A percentile compares a stretch with the other conserved stretches of the same genome.
These are phyloP conservation scores for Microdochium trichocladiopsis DNA, from an alignment of 2,329 filamentous ascomycete genomes.

Conservation along the genomic window DNA sequence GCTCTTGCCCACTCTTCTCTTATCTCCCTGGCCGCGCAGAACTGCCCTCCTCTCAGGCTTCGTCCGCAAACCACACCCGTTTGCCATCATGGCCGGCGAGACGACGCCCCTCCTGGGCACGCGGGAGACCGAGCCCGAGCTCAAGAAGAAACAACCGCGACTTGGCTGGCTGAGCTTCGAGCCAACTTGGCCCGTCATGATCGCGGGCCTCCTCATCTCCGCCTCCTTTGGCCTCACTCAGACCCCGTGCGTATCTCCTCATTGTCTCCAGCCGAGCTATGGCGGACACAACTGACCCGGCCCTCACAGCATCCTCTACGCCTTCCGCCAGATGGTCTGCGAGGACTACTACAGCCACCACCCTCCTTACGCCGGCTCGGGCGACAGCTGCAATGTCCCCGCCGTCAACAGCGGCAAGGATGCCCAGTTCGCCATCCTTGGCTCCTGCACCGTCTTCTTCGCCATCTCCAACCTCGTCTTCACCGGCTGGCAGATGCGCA, in stretches of 20 bases:
- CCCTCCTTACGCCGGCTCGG: slow-evolving; percentile 34
- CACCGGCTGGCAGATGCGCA: slow-evolving; percentile 59
- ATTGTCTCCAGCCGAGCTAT: slow-evolving; percentile 1
- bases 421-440: slow-evolving; percentile 51
- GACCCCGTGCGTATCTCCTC: no score
- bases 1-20: background rate
- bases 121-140: background rate
- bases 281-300: background rate
- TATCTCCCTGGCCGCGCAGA: background rate
- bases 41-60: no score
- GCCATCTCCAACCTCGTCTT: slow-evolving; percentile 62
- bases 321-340: slow-evolving; percentile 65
- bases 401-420: slow-evolving; percentile 58
- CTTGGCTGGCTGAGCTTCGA: slow-evolving; percentile 4
- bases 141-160: background rate
- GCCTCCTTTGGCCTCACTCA: slow-evolving; percentile 14
- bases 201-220: slow-evolving; percentile 12
- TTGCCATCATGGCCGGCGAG: slow-evolving; percentile 5
- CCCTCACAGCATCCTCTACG: slow-evolving; percentile 40
- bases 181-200: slow-evolving; percentile 6
- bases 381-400: slow-evolving; percentile 49
- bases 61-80: no score
- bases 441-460: slow-evolving; percentile 57
- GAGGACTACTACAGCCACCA: slow-evolving; percentile 58
- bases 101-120: slow-evolving; percentile 11